phyloP scores from a whole-genome alignment of 305 asterid genomes.

The Withania somnifera region DNA sequence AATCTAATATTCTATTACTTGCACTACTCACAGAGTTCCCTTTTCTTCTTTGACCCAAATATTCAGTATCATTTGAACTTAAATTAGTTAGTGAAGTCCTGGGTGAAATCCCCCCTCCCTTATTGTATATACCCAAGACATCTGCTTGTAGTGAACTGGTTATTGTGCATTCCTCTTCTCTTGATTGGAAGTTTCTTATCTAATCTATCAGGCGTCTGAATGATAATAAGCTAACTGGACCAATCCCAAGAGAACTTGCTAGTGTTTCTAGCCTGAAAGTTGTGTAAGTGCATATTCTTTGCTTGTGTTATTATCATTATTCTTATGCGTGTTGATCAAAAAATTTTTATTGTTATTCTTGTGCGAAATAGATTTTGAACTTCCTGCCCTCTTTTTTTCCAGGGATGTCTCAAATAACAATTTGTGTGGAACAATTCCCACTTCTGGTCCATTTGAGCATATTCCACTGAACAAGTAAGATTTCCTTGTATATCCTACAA shows the following conservation, averaged over 20 bases:
- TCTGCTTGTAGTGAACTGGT: background rate
- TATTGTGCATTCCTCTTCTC: background rate
- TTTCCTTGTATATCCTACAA: background rate
- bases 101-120: background rate
- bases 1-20: background rate
- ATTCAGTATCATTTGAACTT: background rate
- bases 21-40: background rate
- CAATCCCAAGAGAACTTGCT: constrained; percentile 59
- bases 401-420: constrained; percentile 90
- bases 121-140: background rate
- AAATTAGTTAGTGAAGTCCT: background rate
- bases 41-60: background rate
- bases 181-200: constrained; percentile 9
- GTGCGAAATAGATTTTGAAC: background rate
- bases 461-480: constrained; percentile 79
- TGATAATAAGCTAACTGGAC: constrained; percentile 63
- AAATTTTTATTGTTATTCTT: too few species aligned
- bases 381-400: constrained; percentile 15
- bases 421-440: constrained; percentile 81
- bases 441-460: constrained; percentile 78
- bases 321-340: too few species aligned
- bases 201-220: constrained; percentile 60
- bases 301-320: background rate
- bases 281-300: constrained; percentile 48
- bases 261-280: constrained; percentile 69